phyloP scores from a whole-genome alignment of 345 rosid species.

The Reutealis trisperma region DNA sequence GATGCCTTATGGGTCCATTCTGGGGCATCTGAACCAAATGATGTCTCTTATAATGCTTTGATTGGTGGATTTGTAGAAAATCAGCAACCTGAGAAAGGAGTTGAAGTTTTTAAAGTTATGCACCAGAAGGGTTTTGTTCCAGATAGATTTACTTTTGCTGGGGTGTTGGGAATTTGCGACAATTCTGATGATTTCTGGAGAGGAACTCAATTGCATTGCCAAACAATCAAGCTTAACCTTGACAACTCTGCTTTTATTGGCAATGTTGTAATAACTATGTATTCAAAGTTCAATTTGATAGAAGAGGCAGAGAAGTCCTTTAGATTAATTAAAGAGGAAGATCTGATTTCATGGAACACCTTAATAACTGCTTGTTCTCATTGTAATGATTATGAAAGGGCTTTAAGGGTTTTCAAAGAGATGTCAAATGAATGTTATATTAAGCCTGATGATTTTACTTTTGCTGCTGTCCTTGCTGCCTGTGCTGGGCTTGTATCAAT shows the following conservation, averaged over 20 bases:
- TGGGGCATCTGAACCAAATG: conserved; percentile 31
- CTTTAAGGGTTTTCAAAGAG: conserved; percentile 44
- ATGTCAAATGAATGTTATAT: conserved; percentile 29
- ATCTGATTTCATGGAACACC: conserved; percentile 60
- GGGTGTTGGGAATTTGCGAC: conserved; percentile 37
- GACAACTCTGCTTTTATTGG: conserved; percentile 46
- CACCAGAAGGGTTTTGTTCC: conserved; percentile 39
- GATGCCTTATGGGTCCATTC: conserved; percentile 42
- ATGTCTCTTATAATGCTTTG: conserved; percentile 58
- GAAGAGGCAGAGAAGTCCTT: conserved; percentile 48
- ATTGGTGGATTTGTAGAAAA: conserved; percentile 59
- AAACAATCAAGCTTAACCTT: conserved; percentile 43
- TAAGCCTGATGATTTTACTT: conserved; percentile 53
- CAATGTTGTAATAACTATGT: conserved; percentile 54
- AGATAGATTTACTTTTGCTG: conserved; percentile 51
- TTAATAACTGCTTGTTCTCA: conserved; percentile 46
- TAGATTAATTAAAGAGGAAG: conserved; percentile 42
- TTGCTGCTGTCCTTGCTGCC: conserved; percentile 47
- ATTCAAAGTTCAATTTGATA: conserved; percentile 41
- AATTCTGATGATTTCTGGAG: conserved; percentile 25
- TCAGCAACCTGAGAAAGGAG: conserved; percentile 39
- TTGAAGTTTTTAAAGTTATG: conserved; percentile 44
- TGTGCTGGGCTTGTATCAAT: conserved; percentile 56
- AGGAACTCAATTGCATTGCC: conserved; percentile 49
- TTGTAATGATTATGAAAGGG: conserved; percentile 42